Conservation (phyloP, 2,329 filamentous ascomycete genomes). For the Pyrenochaeta sp. region DNA sequence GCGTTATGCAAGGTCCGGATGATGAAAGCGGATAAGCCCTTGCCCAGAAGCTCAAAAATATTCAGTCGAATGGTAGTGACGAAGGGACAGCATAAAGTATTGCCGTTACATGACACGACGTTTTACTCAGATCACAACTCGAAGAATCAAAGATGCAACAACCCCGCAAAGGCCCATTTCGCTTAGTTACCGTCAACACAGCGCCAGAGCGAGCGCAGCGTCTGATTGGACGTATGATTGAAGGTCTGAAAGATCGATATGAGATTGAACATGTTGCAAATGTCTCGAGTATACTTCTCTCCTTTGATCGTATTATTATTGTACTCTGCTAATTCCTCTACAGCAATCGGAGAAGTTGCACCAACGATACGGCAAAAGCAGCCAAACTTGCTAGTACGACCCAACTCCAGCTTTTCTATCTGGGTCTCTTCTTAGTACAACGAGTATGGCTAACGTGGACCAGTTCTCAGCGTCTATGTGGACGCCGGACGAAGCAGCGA, state of each 20-base stretch:
- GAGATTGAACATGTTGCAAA: conserved; percentile 70
- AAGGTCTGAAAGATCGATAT: conserved; percentile 69
- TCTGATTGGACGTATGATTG: conserved; percentile 68
- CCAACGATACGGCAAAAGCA: conserved; percentile 60
- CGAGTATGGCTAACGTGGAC: not conserved
- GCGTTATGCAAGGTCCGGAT: not conserved
- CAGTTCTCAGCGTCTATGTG: conserved; percentile 71
- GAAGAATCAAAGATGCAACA: conserved; percentile 1
- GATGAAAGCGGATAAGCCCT: not conserved
- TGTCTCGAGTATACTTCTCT: conserved; percentile 61
- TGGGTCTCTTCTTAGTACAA: not conserved
- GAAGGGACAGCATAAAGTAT: not conserved
- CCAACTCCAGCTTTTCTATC: not conserved
- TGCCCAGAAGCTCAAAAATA: not conserved
- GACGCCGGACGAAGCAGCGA: conserved; percentile 58
- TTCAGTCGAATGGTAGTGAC: not conserved
- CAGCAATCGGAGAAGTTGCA: conserved; percentile 64
- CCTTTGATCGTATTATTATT: not conserved
- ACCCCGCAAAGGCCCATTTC: conserved; percentile 61
- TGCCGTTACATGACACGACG: not conserved
- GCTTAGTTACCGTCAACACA: conserved; percentile 73
- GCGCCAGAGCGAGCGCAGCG: conserved; percentile 70
- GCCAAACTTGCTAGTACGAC: conserved; percentile 64
- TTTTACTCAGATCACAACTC: not conserved
- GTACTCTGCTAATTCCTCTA: conserved; percentile 25